These are phyloP conservation scores for Nitzschia sp. DNA, from an alignment of 108 stramenopile species.

Conservation along the genomic window DNA sequence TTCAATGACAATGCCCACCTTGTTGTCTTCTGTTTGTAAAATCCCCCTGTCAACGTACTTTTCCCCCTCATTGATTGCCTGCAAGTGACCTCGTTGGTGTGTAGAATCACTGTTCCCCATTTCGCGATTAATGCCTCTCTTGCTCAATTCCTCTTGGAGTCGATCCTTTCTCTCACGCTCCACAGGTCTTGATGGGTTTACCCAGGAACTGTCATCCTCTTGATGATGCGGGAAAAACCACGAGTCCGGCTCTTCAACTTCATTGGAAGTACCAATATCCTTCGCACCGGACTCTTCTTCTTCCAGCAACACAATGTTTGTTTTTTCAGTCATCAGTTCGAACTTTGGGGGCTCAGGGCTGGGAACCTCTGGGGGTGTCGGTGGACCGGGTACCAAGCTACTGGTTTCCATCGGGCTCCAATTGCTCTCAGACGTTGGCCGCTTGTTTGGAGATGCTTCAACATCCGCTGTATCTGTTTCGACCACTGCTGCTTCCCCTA, in stretches of 20 bases:
- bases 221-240: conserved; percentile 10
- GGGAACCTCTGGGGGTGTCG: background rate
- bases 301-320: background rate
- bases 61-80: conserved; percentile 6
- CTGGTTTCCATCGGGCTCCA: background rate
- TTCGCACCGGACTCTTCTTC: background rate
- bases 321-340: too few species aligned
- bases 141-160: conserved; percentile 7
- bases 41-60: background rate
- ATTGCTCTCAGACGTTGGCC: too few species aligned
- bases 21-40: background rate
- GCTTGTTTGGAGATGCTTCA: too few species aligned
- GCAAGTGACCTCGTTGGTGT: background rate
- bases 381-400: background rate
- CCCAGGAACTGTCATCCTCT: conserved; percentile 27
- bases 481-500: too few species aligned
- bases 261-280: background rate
- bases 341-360: too few species aligned
- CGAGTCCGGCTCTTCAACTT: background rate
- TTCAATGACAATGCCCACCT: conserved; percentile 7
- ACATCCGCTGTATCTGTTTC: too few species aligned
- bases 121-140: background rate
- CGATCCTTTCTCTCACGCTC: conserved; percentile 11
- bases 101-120: background rate
- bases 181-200: conserved; percentile 13